Evolutionary conservation across 768 basidiomycete species (phyloP).

Genomic region (Boletus reticuloceps): DNA sequence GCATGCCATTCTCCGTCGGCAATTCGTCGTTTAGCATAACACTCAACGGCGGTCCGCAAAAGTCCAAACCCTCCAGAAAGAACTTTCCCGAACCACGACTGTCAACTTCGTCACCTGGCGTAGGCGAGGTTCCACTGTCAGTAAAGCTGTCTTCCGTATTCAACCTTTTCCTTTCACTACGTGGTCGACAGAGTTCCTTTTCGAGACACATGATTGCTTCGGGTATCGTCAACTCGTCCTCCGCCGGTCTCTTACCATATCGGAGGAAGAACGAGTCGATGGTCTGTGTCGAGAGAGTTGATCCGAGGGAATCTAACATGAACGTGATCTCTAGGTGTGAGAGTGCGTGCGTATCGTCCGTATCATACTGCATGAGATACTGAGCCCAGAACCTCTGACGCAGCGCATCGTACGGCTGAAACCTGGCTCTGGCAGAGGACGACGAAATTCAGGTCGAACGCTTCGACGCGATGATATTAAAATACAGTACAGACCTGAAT

Average conservation of each 20-base stretch:
- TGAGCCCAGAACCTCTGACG: slow-evolving; percentile 90
- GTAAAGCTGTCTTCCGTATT: slow-evolving; percentile 42
- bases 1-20: slow-evolving; percentile 21
- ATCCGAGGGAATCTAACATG: slow-evolving; percentile 96
- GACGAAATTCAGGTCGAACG: slow-evolving; percentile 5
- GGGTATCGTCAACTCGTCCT: slow-evolving; percentile 73
- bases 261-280: slow-evolving; percentile 79
- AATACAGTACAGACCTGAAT: slow-evolving; percentile 47
- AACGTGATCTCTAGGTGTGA: slow-evolving; percentile 87
- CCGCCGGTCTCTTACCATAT: slow-evolving; percentile 57
- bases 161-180: slow-evolving; percentile 66
- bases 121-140: slow-evolving; percentile 51
- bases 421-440: slow-evolving; percentile 65
- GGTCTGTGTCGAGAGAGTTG: slow-evolving; percentile 79
- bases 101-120: slow-evolving; percentile 43
- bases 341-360: slow-evolving; percentile 71
- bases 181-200: slow-evolving; percentile 71
- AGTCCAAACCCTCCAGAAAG: slow-evolving; percentile 56
- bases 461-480: not conserved
- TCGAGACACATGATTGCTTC: slow-evolving; percentile 87
- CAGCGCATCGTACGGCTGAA: slow-evolving; percentile 90
- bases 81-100: slow-evolving; percentile 34
- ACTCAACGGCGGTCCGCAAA: slow-evolving; percentile 51
- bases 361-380: slow-evolving; percentile 87
- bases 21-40: slow-evolving; percentile 29